Percentiles rank a stretch among this genome's conserved stretches.
Evolutionary conservation across 1,139 yeast species (phyloP).

Genomic region (Hemisphaericaspora lyxosophila): DNA sequence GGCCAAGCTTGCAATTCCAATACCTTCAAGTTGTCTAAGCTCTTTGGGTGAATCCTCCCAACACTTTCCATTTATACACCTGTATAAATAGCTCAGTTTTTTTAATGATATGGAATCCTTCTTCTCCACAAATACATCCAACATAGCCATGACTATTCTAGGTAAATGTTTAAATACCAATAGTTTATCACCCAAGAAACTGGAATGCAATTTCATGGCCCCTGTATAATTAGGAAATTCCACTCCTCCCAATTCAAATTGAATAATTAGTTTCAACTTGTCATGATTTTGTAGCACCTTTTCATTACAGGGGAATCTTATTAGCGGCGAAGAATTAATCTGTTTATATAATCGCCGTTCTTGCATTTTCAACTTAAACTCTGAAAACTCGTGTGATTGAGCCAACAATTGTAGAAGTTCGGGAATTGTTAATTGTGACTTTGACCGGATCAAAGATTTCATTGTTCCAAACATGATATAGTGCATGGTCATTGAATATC

Average conservation of each 20-base stretch:
- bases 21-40: conserved; percentile 43
- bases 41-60: conserved; percentile 49
- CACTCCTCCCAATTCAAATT: conserved; percentile 47
- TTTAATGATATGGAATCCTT: conserved; percentile 39
- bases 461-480: conserved; percentile 44
- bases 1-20: conserved; percentile 39
- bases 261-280: conserved; percentile 39
- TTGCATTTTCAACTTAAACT: conserved; percentile 37
- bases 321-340: conserved; percentile 35
- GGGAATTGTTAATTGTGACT: conserved; percentile 13
- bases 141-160: conserved; percentile 40
- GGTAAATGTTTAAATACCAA: conserved; percentile 37
- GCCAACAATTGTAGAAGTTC: conserved; percentile 29
- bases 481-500: conserved; percentile 47
- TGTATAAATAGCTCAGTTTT: conserved; percentile 30
- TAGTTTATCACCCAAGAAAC: conserved; percentile 42
- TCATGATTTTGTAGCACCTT: conserved; percentile 23
- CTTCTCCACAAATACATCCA: conserved; percentile 41
- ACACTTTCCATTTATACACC: conserved; percentile 41
- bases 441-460: conserved; percentile 25
- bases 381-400: conserved; percentile 38
- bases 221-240: conserved; percentile 44
- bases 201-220: conserved; percentile 32
- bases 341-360: conserved; percentile 44
- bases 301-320: conserved; percentile 29